Conservation (phyloP, 139 green algal species). For the Mychonastes homosphaera region DNA sequence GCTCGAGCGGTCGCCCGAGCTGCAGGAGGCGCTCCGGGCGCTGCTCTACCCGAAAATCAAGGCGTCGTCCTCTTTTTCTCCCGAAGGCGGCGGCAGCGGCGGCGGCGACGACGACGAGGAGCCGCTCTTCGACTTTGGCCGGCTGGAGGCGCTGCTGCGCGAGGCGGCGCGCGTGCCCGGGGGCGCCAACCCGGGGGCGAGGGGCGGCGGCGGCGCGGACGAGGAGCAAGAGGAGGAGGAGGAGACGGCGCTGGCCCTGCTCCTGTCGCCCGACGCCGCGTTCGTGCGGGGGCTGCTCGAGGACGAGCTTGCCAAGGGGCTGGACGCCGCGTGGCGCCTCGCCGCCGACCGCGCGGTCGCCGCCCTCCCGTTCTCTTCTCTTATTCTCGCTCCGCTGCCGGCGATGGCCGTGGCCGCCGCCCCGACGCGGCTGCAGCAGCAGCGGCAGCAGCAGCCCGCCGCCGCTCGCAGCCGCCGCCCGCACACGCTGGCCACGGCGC, state of each 20-base stretch:
- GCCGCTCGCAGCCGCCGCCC: not conserved
- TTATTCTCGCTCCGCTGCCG: too few species aligned
- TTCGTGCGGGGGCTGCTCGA: conserved; percentile 69
- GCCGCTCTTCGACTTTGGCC: conserved; percentile 54
- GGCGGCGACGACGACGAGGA: not conserved
- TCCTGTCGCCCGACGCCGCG: conserved; percentile 56
- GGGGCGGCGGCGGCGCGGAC: not conserved
- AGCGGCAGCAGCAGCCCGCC: not conserved
- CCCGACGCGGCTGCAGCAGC: not conserved
- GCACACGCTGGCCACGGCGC: not conserved
- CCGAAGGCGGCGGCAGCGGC: not conserved
- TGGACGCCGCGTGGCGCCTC: conserved; percentile 59
- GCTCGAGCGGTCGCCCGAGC: conserved; percentile 52
- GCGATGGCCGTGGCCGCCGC: not conserved
- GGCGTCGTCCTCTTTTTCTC: not conserved
- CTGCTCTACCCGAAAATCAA: conserved; percentile 71
- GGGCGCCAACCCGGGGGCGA: not conserved
- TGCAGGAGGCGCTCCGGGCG: conserved; percentile 51
- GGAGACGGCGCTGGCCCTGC: conserved; percentile 42
- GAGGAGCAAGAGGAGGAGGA: not conserved
- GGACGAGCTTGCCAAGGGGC: conserved; percentile 75
- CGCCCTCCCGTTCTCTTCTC: not conserved
- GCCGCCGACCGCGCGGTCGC: conserved; percentile 34
- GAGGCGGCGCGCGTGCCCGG: conserved; percentile 17
- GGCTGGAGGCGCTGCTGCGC: conserved; percentile 71